Base-by-base conservation (phyloP, 768 basidiomycete species). In the Boletus huronensis region DNA sequence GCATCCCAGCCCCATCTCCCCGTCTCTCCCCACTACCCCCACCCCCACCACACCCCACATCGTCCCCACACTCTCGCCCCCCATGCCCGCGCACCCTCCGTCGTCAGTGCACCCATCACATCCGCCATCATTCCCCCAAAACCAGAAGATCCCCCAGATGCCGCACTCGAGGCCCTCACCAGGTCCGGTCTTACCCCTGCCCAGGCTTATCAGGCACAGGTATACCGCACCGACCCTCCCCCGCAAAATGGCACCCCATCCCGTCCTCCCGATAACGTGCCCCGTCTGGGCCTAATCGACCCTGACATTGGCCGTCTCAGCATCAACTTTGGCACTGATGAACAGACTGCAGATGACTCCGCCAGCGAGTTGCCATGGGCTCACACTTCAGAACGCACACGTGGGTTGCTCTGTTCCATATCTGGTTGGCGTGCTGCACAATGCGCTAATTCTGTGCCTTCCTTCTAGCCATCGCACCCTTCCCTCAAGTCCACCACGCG, bases 121-220 rank as follows among this genome's bases (percentile, higher is more conserved):
- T 68, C 74, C 38, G 79, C 79, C 25, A 67, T 78, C 63, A 76
- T 81, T 39, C 59, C 73, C 31, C 77, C 78, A 5, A 75, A 66
- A 51, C 79, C 76, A 52, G 78, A 79, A 57, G 80, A 82, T 59
- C 75, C 77, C 41, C 75, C 77, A 62, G 80, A 81, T 68, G 65
- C 74, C 8, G 64, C 63, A 42, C 74, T 74, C 57, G 81, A 83
- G 56, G 69, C 70, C 23, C 61, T 75, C 43, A 72, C 76, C 17
- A 75, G 73, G 51, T 72, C 78, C 34, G 84, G 82, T 3, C 78
- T 90, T 48, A 87, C 88, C 4, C 83, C 87, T 41, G 86, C 88
- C 10, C 90, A 92, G 68, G 84, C 87, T 34, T 91, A 90, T 72
- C 90, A 90, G 64, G 82, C 84, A 8, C 87, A 91, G 68, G 78